These are phyloP conservation scores for Aspergillus incahuasiensis DNA, from an alignment of 495 filamentous ascomycete genomes.

Conservation along the genomic window DNA sequence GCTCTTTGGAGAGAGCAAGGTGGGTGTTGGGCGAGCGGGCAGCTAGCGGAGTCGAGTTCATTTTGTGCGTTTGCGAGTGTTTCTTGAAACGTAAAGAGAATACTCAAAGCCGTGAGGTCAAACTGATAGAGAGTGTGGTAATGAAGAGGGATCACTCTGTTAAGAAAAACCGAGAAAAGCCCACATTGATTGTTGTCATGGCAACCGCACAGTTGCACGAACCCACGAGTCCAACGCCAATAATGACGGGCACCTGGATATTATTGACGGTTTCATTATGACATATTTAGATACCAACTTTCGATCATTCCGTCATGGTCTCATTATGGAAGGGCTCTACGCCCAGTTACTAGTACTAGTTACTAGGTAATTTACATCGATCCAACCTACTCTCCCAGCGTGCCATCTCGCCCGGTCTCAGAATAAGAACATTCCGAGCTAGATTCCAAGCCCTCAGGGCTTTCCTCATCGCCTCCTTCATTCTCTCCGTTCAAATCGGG, in stretches of 20 bases:
- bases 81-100: not conserved
- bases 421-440: conserved; percentile 2
- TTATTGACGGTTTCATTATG: not conserved
- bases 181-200: conserved; percentile 42
- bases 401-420: not conserved
- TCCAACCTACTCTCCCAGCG: not conserved
- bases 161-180: conserved; percentile 23
- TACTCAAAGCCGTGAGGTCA: not conserved
- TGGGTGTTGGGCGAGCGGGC: conserved; percentile 45
- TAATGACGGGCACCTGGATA: not conserved
- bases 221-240: not conserved
- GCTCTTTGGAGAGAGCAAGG: conserved; percentile 28
- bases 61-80: conserved; percentile 2
- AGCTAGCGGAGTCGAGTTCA: conserved; percentile 41
- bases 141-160: conserved; percentile 4
- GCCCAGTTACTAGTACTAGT: not conserved
- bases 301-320: conserved; percentile 3
- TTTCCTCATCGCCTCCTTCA: conserved; percentile 11
- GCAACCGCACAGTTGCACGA: conserved; percentile 25
- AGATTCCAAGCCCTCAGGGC: conserved; percentile 7
- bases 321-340: not conserved
- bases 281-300: not conserved
- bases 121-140: conserved; percentile 1
- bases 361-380: not conserved
- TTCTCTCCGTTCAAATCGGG: conserved; percentile 28